Base-by-base conservation (phyloP, 2,329 filamentous ascomycete genomes). In the Trematosphaeria pertusa region DNA sequence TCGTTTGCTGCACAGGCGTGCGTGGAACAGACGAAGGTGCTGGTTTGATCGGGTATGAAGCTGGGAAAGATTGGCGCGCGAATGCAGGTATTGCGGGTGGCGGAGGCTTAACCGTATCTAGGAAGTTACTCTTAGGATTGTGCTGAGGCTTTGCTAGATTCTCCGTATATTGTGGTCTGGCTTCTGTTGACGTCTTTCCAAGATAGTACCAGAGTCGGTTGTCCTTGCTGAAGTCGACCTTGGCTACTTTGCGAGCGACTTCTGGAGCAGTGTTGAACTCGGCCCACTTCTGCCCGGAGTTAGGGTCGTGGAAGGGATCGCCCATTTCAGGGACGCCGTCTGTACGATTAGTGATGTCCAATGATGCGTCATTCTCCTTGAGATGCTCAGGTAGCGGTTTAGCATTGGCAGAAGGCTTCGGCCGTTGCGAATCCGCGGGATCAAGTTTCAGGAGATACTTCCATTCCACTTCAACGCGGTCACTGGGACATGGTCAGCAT, bases 121-220 rank as follows among this genome's bases (percentile, higher is more conserved):
- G 71, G 70, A 87, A 92, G 65, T 87, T 88, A 56, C 85, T 86
- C 72, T 82, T 86, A 2, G 80, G 75, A 49, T 90, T 89, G 70
- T 90, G 81, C 35, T 76, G 75, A n/a, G 73, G 79, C 47, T 77
- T 78, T 48, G 73, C 75, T 33, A 81, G 83, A 72, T 96, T 86
- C 62, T 94, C 89, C 4, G 92, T 96, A 73, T 94, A 99, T 69
- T 95, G 91, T 19, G 91, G 87, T 70, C 87, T 91, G 43, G 91
- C 88, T 65, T 97, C 93, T 5, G 93, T 97, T 17, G 93, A 97
- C 15, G 82, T 83, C 68, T 85, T 85, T 22, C 90, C 90, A 50
- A 99, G 80, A 69, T 97, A 97, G 74, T 91, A 83, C 90, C 92
- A 97, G 14, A 96, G 71, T 66, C 89, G 87, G 51, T 93, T 83